These are phyloP conservation scores for Penicillium sp. DNA, from an alignment of 2,329 filamentous ascomycete species.

Conservation along the genomic window DNA sequence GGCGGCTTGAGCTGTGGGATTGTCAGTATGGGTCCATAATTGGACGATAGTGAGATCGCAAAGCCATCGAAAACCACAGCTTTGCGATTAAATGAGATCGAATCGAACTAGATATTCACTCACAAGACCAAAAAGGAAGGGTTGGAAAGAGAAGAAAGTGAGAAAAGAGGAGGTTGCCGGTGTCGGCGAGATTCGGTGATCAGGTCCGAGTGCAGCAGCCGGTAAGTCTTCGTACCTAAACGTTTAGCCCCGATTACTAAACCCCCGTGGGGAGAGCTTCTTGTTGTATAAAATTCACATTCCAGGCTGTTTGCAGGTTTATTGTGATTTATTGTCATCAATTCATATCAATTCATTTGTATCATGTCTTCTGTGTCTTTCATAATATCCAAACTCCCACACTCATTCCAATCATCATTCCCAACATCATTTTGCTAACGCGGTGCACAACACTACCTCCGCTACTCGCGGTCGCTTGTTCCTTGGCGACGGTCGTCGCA, in stretches of 20 bases:
- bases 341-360: not conserved
- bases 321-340: not conserved
- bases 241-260: slow-evolving; percentile 8
- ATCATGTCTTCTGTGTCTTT: not conserved
- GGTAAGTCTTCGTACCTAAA: not conserved
- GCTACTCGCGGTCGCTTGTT: slow-evolving; percentile 16
- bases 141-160: slow-evolving; percentile 1
- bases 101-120: not conserved
- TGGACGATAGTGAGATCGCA: not conserved
- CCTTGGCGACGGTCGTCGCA: slow-evolving; percentile 45
- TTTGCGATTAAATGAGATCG: not conserved
- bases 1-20: slow-evolving; percentile 15
- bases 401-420: slow-evolving; percentile 4
- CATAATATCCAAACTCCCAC: not conserved
- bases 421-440: not conserved
- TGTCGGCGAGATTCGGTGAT: slow-evolving; percentile 20
- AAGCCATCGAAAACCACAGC: not conserved
- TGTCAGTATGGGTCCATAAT: slow-evolving; percentile 2
- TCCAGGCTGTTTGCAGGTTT: not conserved
- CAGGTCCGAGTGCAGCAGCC: slow-evolving; percentile 7
- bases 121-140: slow-evolving; percentile 1
- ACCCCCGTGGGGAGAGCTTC: slow-evolving; percentile 8
- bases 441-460: not conserved
- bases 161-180: slow-evolving; percentile 9
- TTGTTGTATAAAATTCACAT: not conserved